phyloP scores from a whole-genome alignment of 208 protist genomes.

The Wallacemonas rigidus region DNA sequence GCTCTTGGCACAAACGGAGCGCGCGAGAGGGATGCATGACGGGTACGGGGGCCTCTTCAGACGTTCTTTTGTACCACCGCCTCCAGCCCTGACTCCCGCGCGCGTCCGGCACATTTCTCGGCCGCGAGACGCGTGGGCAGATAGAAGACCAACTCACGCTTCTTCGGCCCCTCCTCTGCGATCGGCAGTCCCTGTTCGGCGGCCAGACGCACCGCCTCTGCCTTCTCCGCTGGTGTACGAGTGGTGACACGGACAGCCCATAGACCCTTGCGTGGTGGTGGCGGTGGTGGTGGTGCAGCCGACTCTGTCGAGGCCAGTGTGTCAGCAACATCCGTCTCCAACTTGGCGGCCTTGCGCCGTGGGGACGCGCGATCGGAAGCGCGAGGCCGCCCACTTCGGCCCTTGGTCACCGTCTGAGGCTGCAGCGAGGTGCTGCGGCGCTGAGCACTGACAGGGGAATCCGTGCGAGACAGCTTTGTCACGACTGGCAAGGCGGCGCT shows the following conservation, averaged over 20 bases:
- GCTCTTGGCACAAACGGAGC: no score
- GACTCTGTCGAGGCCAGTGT: background rate
- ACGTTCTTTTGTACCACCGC: constrained; percentile 16
- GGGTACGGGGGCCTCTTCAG: background rate
- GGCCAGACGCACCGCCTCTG: constrained; percentile 20
- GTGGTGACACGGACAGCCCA: constrained; percentile 38
- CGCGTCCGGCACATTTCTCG: constrained; percentile 36
- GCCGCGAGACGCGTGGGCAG: constrained; percentile 39
- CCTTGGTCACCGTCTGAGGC: background rate
- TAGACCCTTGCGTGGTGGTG: background rate
- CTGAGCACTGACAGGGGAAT: no score
- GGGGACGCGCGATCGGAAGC: background rate
- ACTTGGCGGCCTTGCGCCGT: constrained; percentile 5
- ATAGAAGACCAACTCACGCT: constrained; percentile 22
- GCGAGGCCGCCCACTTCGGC: background rate
- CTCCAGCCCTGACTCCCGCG: constrained; percentile 33
- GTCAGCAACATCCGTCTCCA: background rate
- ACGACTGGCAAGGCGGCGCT: background rate
- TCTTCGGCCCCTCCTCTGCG: constrained; percentile 7
- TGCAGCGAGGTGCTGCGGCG: background rate
- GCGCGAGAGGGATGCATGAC: no score
- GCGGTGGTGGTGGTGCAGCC: background rate
- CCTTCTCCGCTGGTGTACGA: constrained; percentile 14
- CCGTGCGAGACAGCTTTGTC: no score
- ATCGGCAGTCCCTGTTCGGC: constrained; percentile 14